A percentile compares a stretch with the other conserved stretches of the same genome.
Conservation (phyloP, 139 green algal genomes). For the Closterium sp. region DNA sequence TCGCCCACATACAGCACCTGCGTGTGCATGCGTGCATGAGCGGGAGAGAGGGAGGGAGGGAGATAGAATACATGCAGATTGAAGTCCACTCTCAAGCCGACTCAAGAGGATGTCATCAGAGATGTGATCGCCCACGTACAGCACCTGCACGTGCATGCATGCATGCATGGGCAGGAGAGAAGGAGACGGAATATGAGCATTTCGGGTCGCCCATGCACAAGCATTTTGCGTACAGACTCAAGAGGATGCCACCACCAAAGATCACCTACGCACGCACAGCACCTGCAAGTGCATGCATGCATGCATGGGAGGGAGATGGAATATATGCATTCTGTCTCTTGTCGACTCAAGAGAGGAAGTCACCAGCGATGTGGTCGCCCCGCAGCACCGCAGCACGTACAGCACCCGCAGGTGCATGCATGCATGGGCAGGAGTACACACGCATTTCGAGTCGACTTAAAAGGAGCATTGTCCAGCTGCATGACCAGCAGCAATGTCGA, state of each 20-base stretch:
- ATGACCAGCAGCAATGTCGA: no score
- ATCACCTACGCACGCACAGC: background rate
- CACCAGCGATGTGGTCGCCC: no score
- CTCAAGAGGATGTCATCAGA: no score
- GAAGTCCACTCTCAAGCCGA: background rate
- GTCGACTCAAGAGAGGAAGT: no score
- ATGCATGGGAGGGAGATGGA: background rate
- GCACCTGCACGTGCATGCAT: background rate
- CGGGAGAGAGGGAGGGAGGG: background rate
- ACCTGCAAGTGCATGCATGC: background rate
- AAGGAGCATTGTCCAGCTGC: no score
- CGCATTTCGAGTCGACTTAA: no score
- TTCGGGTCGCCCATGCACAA: no score
- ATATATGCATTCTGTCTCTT: background rate
- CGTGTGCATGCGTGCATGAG: background rate
- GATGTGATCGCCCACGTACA: background rate
- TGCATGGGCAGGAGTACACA: no score
- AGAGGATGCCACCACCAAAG: no score
- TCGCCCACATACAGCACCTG: constrained; percentile 72
- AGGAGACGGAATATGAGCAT: background rate
- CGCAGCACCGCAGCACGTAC: no score
- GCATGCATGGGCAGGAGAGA: background rate
- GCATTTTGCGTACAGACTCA: no score
- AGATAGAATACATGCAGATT: background rate
- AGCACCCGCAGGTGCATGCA: no score